A percentile compares a stretch with the other conserved stretches of the same genome.
Conservation (phyloP, 2,329 filamentous ascomycete species). For the Colletotrichum phormii region DNA sequence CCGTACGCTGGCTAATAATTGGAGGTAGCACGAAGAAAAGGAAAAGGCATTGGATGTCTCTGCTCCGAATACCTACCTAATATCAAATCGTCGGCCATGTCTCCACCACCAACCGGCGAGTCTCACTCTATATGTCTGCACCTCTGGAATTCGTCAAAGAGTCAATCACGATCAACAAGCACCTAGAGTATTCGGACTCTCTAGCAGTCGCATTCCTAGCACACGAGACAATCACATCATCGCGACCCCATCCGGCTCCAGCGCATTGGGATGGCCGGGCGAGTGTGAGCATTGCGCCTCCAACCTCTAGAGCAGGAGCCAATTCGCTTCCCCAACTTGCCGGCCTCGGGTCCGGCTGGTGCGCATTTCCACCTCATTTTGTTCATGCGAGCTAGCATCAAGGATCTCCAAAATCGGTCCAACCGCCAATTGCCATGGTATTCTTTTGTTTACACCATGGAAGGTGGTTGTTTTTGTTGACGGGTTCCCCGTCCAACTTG, state of each 20-base stretch:
- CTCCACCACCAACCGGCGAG: background rate
- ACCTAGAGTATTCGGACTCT: constrained; percentile 3
- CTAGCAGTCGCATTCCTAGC: constrained; percentile 22
- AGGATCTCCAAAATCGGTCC: constrained; percentile 33
- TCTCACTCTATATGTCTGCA: background rate
- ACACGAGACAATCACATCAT: constrained; percentile 37
- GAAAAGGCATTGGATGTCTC: constrained; percentile 2
- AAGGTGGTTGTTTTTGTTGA: constrained; percentile 33
- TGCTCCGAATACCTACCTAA: background rate
- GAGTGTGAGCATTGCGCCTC: background rate
- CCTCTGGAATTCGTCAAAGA: constrained; percentile 24
- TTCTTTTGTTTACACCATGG: constrained; percentile 30
- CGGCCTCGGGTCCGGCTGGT: constrained; percentile 31
- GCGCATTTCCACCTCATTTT: constrained; percentile 35
- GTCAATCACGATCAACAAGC: background rate
- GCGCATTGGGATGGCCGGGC: constrained; percentile 31
- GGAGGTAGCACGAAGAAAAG: background rate
- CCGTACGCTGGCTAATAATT: no score
- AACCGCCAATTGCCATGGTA: constrained; percentile 22
- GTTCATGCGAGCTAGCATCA: constrained; percentile 39
- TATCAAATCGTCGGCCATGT: constrained; percentile 20
- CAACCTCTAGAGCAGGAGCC: constrained; percentile 20
- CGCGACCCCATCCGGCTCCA: constrained; percentile 28
- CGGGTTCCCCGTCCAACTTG: constrained; percentile 20
- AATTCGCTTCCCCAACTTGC: constrained; percentile 29